Base-by-base conservation (phyloP, 331 rosid species). In the Rosa hybrid region DNA sequence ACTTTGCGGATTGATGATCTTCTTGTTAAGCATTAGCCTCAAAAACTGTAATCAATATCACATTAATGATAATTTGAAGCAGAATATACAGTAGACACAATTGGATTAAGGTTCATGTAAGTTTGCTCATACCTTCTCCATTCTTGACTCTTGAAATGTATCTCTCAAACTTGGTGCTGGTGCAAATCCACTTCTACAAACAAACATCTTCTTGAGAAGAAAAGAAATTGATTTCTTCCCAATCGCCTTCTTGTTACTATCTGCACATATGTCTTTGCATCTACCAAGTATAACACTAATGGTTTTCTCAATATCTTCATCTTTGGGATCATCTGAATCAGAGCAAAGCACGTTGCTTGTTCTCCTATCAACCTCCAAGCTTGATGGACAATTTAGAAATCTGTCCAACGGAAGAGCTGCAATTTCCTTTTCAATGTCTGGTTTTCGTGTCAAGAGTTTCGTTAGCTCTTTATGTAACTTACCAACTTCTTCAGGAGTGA, bases 371-470 rank as follows among this genome's bases (percentile, higher is more conserved):
- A 96, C 97, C 85, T 96, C 98, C 90, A 96, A 84, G 87, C 96
- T 96, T 68, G 99, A 96, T 7, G 99, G 99, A 83, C 98, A 96
- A 60, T 96, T 96, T 57, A 96, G 93, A 82, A 96, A 96, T 85
- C 98, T 91, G 69, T 96, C 98, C 82, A 96, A 77, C 6, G 98
- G 98, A 78, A 96, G 98, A 80, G 93, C 97, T 45, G 90, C 86
- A 12, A 85, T 86, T 77, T 90, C 90, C 80, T 90, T 93, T 70
- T 91, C 97, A 34, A 83, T 83, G 76, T 88, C 91, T 8, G 92
- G 90, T 75, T 93, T 95, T 67, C 82, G 70, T 21, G 96, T 83
- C 51, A 93, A 84, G 59, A 96, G 97, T 79, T 85, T 96, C 1
- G 90, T 90, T 77, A 96, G 53, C 86, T 90, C 99, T 75, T 90